phyloP scores from a whole-genome alignment of 306 rosid species.

The Fragaria ananassa region DNA sequence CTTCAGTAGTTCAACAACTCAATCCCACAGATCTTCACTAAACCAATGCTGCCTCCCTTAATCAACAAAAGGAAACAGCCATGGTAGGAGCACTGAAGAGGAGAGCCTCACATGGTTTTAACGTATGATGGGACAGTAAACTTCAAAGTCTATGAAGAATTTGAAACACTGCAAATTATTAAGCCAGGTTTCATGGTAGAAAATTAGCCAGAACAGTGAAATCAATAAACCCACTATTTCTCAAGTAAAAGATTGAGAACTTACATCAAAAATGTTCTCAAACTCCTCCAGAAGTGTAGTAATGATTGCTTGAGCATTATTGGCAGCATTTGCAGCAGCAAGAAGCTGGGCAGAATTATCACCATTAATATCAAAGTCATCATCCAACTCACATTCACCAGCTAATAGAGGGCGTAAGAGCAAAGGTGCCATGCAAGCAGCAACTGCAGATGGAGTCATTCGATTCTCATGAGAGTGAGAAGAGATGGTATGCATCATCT shows the following conservation, averaged over 20 bases:
- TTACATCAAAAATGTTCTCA: conserved; percentile 85
- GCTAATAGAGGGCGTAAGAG: conserved; percentile 92
- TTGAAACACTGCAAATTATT: neutral
- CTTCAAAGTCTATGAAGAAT: neutral
- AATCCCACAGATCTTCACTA: neutral
- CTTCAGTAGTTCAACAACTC: conserved; percentile 8
- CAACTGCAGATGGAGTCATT: conserved; percentile 95
- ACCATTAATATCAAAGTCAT: conserved; percentile 80
- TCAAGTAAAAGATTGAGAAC: conserved; percentile 22
- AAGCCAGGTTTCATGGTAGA: neutral
- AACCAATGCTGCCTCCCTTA: neutral
- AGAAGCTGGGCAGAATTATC: conserved; percentile 96
- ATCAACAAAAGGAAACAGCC: neutral
- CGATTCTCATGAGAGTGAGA: conserved; percentile 84
- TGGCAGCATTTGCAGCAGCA: conserved; percentile 99
- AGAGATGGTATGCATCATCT: conserved; percentile 90
- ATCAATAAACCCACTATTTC: conserved; percentile 16
- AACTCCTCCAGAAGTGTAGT: conserved; percentile 92
- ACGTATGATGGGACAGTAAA: neutral
- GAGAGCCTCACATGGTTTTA: neutral
- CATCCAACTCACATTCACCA: conserved; percentile 96
- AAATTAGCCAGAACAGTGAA: conserved; percentile 23
- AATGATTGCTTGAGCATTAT: conserved; percentile 90
- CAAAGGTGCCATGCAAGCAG: conserved; percentile 99
- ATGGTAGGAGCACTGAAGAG: neutral